phyloP scores from a whole-genome alignment of 2,329 filamentous ascomycete species.

The Arthrobotrys entomopaga region DNA sequence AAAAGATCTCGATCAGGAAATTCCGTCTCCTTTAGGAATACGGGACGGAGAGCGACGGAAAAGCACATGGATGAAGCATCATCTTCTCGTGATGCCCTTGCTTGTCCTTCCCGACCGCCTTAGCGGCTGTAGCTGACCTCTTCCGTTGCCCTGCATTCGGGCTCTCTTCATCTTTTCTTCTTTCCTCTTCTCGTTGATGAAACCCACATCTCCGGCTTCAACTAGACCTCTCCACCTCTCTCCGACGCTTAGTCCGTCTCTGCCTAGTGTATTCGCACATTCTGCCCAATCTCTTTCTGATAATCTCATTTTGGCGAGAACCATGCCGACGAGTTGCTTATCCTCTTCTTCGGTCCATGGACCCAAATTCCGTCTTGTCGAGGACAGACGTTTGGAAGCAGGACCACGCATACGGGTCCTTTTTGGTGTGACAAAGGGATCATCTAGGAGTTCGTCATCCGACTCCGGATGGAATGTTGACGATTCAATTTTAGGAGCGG shows the following conservation, averaged over 20 bases:
- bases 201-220: conserved; percentile 59
- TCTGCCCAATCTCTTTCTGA: conserved; percentile 75
- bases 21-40: not conserved
- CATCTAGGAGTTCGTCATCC: conserved; percentile 47
- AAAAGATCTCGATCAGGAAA: conserved; percentile 15
- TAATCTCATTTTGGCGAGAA: conserved; percentile 74
- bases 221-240: conserved; percentile 73
- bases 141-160: conserved; percentile 51
- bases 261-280: conserved; percentile 71
- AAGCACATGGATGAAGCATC: conserved; percentile 13
- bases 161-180: conserved; percentile 52
- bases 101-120: conserved; percentile 35
- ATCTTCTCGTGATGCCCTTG: conserved; percentile 42
- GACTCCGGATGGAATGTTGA: conserved; percentile 48
- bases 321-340: conserved; percentile 73
- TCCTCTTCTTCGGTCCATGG: conserved; percentile 73
- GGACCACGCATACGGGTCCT: conserved; percentile 47
- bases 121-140: conserved; percentile 44
- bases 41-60: not conserved
- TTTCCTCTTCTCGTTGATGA: conserved; percentile 52
- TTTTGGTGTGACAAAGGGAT: conserved; percentile 54
- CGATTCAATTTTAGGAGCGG: conserved; percentile 44
- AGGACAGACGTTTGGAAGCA: conserved; percentile 40
- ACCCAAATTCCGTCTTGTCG: conserved; percentile 42
- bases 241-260: conserved; percentile 68